Evolutionary conservation across 2,329 filamentous ascomycete species (phyloP), one percentile per base, ranked within the genome.

Genomic region (Aspergillus nomiae): DNA sequence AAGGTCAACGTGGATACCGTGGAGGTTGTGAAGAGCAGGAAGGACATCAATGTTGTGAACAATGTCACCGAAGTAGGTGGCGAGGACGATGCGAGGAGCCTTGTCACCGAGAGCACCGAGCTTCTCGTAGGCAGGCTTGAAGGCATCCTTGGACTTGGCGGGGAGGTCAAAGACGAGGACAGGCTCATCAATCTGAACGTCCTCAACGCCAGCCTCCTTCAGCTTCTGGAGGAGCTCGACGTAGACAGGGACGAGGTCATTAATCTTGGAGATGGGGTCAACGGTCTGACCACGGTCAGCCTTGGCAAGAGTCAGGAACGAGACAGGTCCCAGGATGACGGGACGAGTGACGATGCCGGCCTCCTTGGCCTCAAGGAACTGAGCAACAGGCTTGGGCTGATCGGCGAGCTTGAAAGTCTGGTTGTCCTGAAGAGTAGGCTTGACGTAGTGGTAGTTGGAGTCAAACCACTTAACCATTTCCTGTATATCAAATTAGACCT

Each of bases 381-480:
- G 92, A 73, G 81, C 85, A 70, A 99, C 92, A 73, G 95, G 93
- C 90, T 99, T 99, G 81, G 95, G 93, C 82, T 90, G 90, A 73
- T 87, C 83, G 67, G 86, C 83, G 67, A 99, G 92, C 84, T 90
- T 94, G 90, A 99, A 99, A 77, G 87, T 90, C 88, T 99, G 95
- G 87, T 92, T 91, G 85, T 97, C 90, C 84, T 97, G 93, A 71
- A 99, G 89, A 67, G 95, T 97, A 69, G 95, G 95, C 90, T 98
- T 98, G 85, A 98, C 95, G 83, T 99, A 99, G 88, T 98, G 95
- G 90, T 99, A 99, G 91, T 99, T 99, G 71, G 93, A 97, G 87
- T 99, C 95, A 80, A 99, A 99, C 95, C 95, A 99, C 88, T 99
- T 99, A 76, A 99, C 95, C 95, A 99, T 99, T 88, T 99, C 95